phyloP scores from a whole-genome alignment of 169 alveolate genomes.

The Cryptosporidium ubiquitum region DNA sequence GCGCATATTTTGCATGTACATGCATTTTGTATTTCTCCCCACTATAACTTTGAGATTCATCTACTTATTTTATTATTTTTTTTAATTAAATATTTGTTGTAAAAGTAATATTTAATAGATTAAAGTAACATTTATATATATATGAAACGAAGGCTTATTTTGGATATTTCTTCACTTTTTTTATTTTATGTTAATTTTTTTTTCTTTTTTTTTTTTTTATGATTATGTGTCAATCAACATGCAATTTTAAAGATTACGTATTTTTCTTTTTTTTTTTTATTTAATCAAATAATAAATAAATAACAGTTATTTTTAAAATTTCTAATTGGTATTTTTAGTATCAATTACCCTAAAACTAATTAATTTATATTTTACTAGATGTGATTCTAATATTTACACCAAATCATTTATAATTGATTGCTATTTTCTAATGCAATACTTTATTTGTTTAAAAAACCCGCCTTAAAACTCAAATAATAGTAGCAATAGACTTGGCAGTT shows the following conservation, averaged over 20 bases:
- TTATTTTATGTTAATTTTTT: no score
- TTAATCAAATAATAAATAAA: not conserved
- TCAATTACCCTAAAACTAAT: not conserved
- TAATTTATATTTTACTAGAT: not conserved
- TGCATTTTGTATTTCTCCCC: not conserved
- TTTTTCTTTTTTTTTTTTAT: not conserved
- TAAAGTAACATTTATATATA: no score
- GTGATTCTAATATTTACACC: not conserved
- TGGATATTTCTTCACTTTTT: no score
- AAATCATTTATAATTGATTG: not conserved
- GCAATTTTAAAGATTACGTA: not conserved
- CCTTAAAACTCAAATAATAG: not conserved
- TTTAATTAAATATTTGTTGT: no score
- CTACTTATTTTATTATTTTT: no score
- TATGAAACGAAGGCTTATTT: no score
- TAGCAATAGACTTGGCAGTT: conserved; percentile 39
- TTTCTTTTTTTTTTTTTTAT: no score
- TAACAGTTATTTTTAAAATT: not conserved
- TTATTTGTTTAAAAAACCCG: not conserved
- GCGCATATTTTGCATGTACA: not conserved
- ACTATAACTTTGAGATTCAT: not conserved
- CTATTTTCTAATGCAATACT: not conserved
- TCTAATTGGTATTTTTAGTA: not conserved
- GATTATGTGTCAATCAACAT: not conserved
- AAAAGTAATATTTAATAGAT: no score